These are phyloP conservation scores for Didymellaceae sp. DNA, from an alignment of 2,329 filamentous ascomycete species.

Conservation along the genomic window DNA sequence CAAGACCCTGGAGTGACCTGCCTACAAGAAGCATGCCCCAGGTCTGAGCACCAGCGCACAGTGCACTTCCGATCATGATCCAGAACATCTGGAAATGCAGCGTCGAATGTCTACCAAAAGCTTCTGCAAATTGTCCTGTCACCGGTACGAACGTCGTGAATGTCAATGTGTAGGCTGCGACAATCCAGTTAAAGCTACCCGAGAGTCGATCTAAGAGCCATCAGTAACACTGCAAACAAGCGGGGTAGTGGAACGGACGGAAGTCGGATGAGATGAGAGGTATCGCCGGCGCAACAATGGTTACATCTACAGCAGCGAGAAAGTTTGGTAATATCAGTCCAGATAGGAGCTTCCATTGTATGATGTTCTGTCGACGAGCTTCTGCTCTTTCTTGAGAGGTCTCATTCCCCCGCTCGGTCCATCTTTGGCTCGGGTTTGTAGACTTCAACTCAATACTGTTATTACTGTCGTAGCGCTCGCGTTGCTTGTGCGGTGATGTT, in stretches of 20 bases:
- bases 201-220: constrained; percentile 61
- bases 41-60: constrained; percentile 65
- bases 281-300: constrained; percentile 67
- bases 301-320: constrained; percentile 68
- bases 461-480: background rate
- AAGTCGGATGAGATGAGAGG: constrained; percentile 71
- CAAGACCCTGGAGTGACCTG: constrained; percentile 67
- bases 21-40: constrained; percentile 69
- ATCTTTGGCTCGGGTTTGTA: constrained; percentile 2
- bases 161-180: constrained; percentile 72
- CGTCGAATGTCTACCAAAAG: constrained; percentile 67
- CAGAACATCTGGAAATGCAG: constrained; percentile 63
- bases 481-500: constrained; percentile 2
- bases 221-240: background rate
- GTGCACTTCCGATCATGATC: constrained; percentile 62
- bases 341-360: constrained; percentile 66
- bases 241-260: constrained; percentile 43
- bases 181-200: constrained; percentile 63
- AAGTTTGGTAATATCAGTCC: constrained; percentile 67
- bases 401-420: constrained; percentile 6
- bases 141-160: constrained; percentile 71
- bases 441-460: constrained; percentile 7
- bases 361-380: constrained; percentile 38
- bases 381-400: constrained; percentile 20
- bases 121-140: constrained; percentile 69